phyloP scores from a whole-genome alignment of 371 early-diverging fungal genomes.

The Apophysomyces elegans region DNA sequence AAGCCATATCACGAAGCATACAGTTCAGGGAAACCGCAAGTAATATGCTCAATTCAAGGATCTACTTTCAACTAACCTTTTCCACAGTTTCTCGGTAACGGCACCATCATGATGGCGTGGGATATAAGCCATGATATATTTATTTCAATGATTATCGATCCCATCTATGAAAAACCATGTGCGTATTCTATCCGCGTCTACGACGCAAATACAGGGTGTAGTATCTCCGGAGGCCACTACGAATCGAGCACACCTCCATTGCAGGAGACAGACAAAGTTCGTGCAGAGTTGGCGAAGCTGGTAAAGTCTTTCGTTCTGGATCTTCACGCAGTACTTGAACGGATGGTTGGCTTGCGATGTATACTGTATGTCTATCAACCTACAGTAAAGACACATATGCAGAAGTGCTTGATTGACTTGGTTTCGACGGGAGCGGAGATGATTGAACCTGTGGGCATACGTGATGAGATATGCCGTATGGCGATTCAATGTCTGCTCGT shows the following conservation, averaged over 20 bases:
- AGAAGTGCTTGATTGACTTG: constrained; percentile 26
- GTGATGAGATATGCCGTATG: constrained; percentile 14
- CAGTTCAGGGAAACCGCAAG: constrained; percentile 28
- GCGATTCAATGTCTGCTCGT: constrained; percentile 34
- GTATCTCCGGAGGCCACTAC: neutral
- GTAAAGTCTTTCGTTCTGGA: constrained; percentile 18
- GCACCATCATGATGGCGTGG: constrained; percentile 26
- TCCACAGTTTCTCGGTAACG: constrained; percentile 34
- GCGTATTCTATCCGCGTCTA: constrained; percentile 26
- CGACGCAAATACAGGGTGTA: neutral
- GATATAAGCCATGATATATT: constrained; percentile 32
- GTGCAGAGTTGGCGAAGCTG: constrained; percentile 15
- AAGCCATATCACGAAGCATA: constrained; percentile 30
- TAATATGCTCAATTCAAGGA: neutral
- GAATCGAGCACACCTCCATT: neutral
- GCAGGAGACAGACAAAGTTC: neutral
- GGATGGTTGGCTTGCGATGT: constrained; percentile 18
- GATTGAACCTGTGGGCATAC: neutral
- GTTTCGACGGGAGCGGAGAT: constrained; percentile 16
- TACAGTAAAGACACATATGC: constrained; percentile 22
- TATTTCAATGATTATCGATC: constrained; percentile 33
- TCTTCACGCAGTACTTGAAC: constrained; percentile 19
- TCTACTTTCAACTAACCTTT: neutral
- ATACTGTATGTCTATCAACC: constrained; percentile 31
- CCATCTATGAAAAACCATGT: constrained; percentile 22